Evolutionary conservation across 1,284 basidiomycete species (phyloP), one percentile per base, ranked within the genome.

Genomic region (Laetiporus sulphureus): DNA sequence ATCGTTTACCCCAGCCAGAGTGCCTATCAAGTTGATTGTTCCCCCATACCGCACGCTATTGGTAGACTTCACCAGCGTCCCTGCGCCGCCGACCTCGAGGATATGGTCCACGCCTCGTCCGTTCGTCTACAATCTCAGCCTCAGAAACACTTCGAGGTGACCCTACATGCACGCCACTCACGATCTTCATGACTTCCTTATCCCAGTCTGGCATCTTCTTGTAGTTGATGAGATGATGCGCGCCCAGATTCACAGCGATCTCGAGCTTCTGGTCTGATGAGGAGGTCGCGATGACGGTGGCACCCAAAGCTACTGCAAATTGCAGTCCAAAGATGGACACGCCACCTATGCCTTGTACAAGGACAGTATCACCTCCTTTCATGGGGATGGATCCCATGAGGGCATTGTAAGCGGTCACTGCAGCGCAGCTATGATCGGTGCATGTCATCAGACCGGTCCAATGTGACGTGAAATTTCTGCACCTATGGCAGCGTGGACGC

Each of bases 81-180:
- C 66, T 2, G 62, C 43, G 1, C 71, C 71, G 19, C 71, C 71
- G 25, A 59, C 52, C 44, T 73, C 71, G 49, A 72, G 46, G 34
- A 73, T 54, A 46, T 65, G 61, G 47, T 72, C 63, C 1, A 67
- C 68, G n/a, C 70, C 71, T 23, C 32, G 60, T 51, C 56, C 75
- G 40, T 48, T 45, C 39, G 61, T 64, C 36, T 52, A 31, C 21
- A n/a, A n/a, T 27, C 25, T 8, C 25, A 13, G 25, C 25, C 13
- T 7, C 7, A 13, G 7, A 7, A 27, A 7, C 25, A 32, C 19
- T 3, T 21, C 8, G 7, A 10, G 1, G 38, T 16, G 4, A 13
- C 25, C 30, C 2, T 16, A n/a, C 6, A 10, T 5, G 4, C 4
- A 25, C 5, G 24, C 12, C 11, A 4, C 10, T 49, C 49, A 4